Evolutionary conservation across 331 rosid genomes (phyloP), one percentile per base, ranked within the genome.

Genomic region (Rhamnella rubrinervis): DNA sequence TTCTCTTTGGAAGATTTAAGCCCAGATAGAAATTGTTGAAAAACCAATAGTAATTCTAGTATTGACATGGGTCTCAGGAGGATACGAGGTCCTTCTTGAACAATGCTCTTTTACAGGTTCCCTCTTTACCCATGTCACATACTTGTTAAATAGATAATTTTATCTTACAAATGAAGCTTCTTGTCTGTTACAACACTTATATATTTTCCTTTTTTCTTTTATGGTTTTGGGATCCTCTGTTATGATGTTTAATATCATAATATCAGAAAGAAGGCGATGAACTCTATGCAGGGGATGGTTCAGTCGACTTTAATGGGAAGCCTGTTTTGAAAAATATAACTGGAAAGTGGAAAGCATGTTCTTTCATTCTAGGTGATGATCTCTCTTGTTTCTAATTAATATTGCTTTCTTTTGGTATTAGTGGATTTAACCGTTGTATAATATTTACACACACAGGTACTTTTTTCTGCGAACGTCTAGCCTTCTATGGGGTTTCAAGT

Each of bases 271-370:
- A 79, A 70, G 78, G 44, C 17, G 13, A 25, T 62, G 59, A 26
- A 59, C 41, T 41, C 20, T 63, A 74, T 72, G 60, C 83, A 2
- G 76, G 88, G 52, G 88, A 83, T 62, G 80, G 86, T 49, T 81
- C 91, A 7, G 80, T 78, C 21, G 81, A 81, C 81, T 52, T 52
- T 7, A 77, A 71, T 55, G 85, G 88, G 70, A 75, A 59, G 10
- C 81, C 77, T 67, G 81, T 79, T 64, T 46, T 73, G 8, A 83
- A 83, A 78, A 68, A 53, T 6, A 67, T 63, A 25, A 78, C 80
- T 20, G 88, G 91, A 49, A 82, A 79, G 14, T 83, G 88, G 91
- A 86, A 76, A 76, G 81, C 87, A 46, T 77, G 90, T 61, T 68
- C 81, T 72, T 85, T 79, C 61, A 49, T 85, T 70, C 72, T 80